phyloP scores from a whole-genome alignment of 345 rosid genomes.

The Ceriops zippeliana region DNA sequence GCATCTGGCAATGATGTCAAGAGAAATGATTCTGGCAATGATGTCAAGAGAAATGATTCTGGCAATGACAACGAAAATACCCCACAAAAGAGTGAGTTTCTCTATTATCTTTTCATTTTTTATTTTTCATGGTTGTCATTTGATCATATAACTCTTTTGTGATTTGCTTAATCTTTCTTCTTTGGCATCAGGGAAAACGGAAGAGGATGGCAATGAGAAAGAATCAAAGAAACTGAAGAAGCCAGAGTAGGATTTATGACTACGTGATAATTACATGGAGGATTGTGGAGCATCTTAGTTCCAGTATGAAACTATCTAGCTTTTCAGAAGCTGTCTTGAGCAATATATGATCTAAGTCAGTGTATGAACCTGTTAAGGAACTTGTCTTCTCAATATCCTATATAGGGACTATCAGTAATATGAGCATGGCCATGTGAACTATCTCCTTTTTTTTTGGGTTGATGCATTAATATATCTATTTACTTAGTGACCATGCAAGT shows the following conservation, averaged over 20 bases:
- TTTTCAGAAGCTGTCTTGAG: too few relatives aligned
- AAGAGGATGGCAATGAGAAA: slow-evolving; percentile 9
- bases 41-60: slow-evolving; percentile 32
- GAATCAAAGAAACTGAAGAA: background rate
- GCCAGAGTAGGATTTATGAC: background rate
- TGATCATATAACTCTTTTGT: too few relatives aligned
- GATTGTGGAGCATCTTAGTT: background rate
- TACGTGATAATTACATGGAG: background rate
- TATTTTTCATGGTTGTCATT: background rate
- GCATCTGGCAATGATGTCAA: slow-evolving; percentile 60
- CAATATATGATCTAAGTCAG: too few relatives aligned
- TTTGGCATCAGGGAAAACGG: slow-evolving; percentile 15
- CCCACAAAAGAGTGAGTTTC: background rate
- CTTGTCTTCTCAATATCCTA: too few relatives aligned
- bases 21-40: slow-evolving; percentile 48
- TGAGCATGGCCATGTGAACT: too few relatives aligned
- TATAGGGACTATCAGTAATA: too few relatives aligned
- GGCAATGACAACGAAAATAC: background rate
- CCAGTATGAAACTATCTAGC: too few relatives aligned
- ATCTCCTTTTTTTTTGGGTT: too few relatives aligned
- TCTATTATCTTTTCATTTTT: background rate
- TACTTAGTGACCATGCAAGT: too few relatives aligned
- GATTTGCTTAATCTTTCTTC: background rate
- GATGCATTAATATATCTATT: too few relatives aligned
- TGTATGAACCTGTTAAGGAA: too few relatives aligned